Conservation (phyloP, 768 basidiomycete species). For the Basidioascus undulatus region DNA sequence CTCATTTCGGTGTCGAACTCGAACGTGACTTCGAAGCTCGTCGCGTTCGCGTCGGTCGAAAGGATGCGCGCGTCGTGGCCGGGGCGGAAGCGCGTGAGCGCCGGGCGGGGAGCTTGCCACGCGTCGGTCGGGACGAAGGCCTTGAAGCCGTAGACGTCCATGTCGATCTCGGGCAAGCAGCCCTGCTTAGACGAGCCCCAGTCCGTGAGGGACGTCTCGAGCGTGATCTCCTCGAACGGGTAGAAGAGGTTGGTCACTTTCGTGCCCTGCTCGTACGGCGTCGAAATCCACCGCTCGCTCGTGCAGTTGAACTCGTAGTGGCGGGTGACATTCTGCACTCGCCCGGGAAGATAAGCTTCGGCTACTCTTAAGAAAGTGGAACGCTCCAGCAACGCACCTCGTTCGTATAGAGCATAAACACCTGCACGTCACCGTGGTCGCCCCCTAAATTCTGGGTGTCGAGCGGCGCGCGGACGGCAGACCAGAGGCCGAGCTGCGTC, state of each 20-base stretch:
- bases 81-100: slow-evolving; percentile 52
- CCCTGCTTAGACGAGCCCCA: too few relatives aligned
- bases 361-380: too few relatives aligned
- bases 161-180: slow-evolving; percentile 38
- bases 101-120: slow-evolving; percentile 48
- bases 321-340: slow-evolving; percentile 43
- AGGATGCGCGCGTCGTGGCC: slow-evolving; percentile 61
- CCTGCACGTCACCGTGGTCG: slow-evolving; percentile 32
- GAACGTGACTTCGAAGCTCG: slow-evolving; percentile 36
- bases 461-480: slow-evolving; percentile 44
- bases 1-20: slow-evolving; percentile 61
- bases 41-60: slow-evolving; percentile 28
- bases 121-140: slow-evolving; percentile 40
- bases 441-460: slow-evolving; percentile 36
- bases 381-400: too few relatives aligned
- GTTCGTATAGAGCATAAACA: slow-evolving; percentile 72
- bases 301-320: slow-evolving; percentile 41
- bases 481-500: slow-evolving; percentile 77
- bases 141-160: slow-evolving; percentile 61
- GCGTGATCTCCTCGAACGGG: slow-evolving; percentile 56
- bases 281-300: slow-evolving; percentile 40
- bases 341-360: too few relatives aligned
- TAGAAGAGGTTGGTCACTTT: slow-evolving; percentile 48
- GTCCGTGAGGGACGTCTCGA: slow-evolving; percentile 46
- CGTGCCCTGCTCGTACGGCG: slow-evolving; percentile 42